Conservation (phyloP, 1,284 basidiomycete species). For the Waitea zeae region DNA sequence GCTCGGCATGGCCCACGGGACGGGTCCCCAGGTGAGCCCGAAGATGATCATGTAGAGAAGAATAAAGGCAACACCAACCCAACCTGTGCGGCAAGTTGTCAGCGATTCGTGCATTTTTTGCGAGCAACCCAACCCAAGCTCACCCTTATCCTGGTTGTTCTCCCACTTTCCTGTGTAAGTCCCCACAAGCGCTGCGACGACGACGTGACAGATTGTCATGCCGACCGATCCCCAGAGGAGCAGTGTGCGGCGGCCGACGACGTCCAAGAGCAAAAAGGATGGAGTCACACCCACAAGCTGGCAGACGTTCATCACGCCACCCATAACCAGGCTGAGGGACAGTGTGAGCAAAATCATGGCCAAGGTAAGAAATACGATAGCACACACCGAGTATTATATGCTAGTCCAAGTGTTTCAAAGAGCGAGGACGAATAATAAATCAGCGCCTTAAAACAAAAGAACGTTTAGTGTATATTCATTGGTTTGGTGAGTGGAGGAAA, state of each 20-base stretch:
- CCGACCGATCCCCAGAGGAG: conserved; percentile 15
- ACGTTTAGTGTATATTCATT: no score
- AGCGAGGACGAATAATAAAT: conserved; percentile 1
- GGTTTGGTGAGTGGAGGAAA: no score
- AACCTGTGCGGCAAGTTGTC: neutral
- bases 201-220: conserved; percentile 10
- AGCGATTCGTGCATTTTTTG: no score
- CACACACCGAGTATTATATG: neutral
- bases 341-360: neutral
- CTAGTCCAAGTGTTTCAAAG: neutral
- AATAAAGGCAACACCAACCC: conserved; percentile 1
- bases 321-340: neutral
- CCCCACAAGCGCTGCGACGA: conserved; percentile 12
- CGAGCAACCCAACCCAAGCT: no score
- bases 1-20: neutral
- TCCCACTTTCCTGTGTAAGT: neutral
- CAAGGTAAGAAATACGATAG: neutral
- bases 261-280: conserved; percentile 7
- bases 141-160: no score
- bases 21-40: conserved; percentile 1
- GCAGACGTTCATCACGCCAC: conserved; percentile 1
- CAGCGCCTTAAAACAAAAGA: no score
- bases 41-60: neutral
- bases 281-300: conserved; percentile 1
- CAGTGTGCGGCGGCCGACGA: conserved; percentile 15